Conservation (phyloP, 768 basidiomycete species). For the Pholiota conissans region DNA sequence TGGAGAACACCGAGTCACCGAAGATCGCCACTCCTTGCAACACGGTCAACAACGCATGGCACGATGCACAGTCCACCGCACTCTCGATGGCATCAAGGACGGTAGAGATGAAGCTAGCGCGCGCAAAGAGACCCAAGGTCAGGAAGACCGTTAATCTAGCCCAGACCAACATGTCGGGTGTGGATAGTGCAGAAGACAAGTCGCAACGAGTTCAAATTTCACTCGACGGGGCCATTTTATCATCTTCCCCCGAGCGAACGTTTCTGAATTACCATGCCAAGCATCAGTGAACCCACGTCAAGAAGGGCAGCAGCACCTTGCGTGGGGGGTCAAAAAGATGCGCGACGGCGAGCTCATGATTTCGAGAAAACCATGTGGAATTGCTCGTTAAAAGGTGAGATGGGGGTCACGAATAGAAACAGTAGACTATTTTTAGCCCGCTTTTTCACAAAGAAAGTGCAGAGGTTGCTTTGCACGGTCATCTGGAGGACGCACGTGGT, state of each 20-base stretch:
- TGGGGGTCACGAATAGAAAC: not conserved
- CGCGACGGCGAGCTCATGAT: not conserved
- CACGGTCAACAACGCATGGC: slow-evolving; percentile 49
- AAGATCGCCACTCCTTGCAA: slow-evolving; percentile 45
- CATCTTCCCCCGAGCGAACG: not conserved
- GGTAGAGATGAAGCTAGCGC: slow-evolving; percentile 35
- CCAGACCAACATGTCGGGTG: slow-evolving; percentile 12
- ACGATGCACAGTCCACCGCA: slow-evolving; percentile 49
- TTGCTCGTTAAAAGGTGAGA: slow-evolving; percentile 6
- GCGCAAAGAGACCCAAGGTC: slow-evolving; percentile 15
- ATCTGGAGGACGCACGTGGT: not conserved
- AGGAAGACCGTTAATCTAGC: slow-evolving; percentile 14
- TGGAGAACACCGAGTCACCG: slow-evolving; percentile 48
- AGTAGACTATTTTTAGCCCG: not conserved
- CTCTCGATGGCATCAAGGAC: slow-evolving; percentile 43
- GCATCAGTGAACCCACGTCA: not conserved
- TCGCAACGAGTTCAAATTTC: too few relatives aligned
- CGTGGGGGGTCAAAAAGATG: not conserved
- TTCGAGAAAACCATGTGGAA: slow-evolving; percentile 5
- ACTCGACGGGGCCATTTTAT: too few relatives aligned
- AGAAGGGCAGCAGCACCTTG: not conserved
- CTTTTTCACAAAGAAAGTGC: not conserved
- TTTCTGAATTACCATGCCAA: not conserved
- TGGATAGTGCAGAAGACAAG: not conserved
- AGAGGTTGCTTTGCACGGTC: not conserved